phyloP scores from a whole-genome alignment of 139 green algal genomes.

The Desmodesmus armatus region DNA sequence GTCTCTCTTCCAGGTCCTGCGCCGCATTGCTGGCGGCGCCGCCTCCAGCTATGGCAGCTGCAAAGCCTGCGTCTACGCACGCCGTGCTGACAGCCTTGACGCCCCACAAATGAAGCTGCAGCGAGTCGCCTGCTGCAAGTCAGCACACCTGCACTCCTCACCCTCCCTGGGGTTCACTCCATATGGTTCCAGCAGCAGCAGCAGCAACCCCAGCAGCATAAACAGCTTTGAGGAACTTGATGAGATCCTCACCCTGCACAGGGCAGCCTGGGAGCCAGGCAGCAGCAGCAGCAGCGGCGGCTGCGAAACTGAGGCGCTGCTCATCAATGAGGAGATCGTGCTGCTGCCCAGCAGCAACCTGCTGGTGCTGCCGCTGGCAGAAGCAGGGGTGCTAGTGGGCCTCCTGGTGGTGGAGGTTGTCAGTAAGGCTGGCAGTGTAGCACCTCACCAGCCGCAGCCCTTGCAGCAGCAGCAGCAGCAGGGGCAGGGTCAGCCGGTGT shows the following conservation, averaged over 20 bases:
- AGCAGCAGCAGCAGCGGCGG: constrained; percentile 9
- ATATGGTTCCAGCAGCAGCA: not conserved
- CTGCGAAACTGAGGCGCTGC: constrained; percentile 57
- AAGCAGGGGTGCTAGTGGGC: constrained; percentile 66
- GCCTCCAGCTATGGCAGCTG: not conserved
- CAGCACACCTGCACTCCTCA: not conserved
- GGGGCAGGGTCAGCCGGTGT: not conserved
- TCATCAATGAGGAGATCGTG: constrained; percentile 66
- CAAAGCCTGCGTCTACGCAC: constrained; percentile 32
- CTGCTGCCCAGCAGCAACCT: constrained; percentile 65
- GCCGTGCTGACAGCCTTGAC: constrained; percentile 20
- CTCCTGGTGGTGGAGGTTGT: constrained; percentile 68
- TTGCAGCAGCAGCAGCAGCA: constrained; percentile 32
- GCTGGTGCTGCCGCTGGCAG: constrained; percentile 72
- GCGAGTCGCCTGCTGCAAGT: constrained; percentile 32
- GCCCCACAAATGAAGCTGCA: constrained; percentile 31
- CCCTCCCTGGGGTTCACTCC: not conserved
- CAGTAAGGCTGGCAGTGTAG: not conserved
- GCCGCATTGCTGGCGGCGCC: constrained; percentile 7
- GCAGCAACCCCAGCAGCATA: not conserved
- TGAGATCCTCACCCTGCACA: constrained; percentile 26
- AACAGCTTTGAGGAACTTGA: constrained; percentile 6
- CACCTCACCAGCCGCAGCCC: not conserved
- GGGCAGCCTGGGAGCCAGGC: constrained; percentile 31
- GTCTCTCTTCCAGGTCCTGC: constrained; percentile 17